Percentiles rank a stretch among this genome's conserved stretches.
Evolutionary conservation across 768 basidiomycete genomes (phyloP).

Genomic region (Leccinum sublutescens): DNA sequence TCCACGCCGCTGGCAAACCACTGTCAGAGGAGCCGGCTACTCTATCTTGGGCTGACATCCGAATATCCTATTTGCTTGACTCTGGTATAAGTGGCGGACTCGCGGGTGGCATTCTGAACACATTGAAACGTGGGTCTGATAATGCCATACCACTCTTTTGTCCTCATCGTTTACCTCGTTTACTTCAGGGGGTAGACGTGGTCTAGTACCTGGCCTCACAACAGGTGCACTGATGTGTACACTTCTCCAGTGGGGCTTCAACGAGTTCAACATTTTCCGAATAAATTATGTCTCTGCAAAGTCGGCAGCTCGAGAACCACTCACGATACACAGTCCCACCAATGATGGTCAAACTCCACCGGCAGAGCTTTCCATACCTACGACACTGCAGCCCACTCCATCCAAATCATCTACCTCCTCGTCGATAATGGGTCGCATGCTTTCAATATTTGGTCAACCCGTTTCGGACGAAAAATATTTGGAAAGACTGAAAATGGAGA

Average conservation of each 20-base stretch:
- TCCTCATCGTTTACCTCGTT: constrained; percentile 7
- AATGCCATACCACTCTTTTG: not conserved
- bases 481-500: constrained; percentile 51
- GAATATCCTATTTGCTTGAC: constrained; percentile 63
- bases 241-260: constrained; percentile 64
- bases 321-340: not conserved
- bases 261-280: constrained; percentile 62
- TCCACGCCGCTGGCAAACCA: constrained; percentile 25
- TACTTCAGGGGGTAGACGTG: constrained; percentile 55
- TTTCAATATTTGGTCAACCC: constrained; percentile 33
- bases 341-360: not conserved
- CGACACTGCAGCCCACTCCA: constrained; percentile 16
- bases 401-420: not conserved
- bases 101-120: constrained; percentile 58
- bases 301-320: constrained; percentile 1
- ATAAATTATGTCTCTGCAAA: constrained; percentile 52
- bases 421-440: constrained; percentile 39
- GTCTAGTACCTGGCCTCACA: constrained; percentile 56
- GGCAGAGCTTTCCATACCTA: constrained; percentile 2
- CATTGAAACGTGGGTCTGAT: constrained; percentile 51
- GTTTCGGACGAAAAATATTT: constrained; percentile 77
- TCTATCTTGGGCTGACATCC: constrained; percentile 51
- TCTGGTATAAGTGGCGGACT: constrained; percentile 70
- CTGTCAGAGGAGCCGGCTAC: constrained; percentile 2
- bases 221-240: constrained; percentile 60